A percentile compares a stretch with the other conserved stretches of the same genome.
Conservation (phyloP, 352 stramenopile genomes). For the Globisporangium ultimum region DNA sequence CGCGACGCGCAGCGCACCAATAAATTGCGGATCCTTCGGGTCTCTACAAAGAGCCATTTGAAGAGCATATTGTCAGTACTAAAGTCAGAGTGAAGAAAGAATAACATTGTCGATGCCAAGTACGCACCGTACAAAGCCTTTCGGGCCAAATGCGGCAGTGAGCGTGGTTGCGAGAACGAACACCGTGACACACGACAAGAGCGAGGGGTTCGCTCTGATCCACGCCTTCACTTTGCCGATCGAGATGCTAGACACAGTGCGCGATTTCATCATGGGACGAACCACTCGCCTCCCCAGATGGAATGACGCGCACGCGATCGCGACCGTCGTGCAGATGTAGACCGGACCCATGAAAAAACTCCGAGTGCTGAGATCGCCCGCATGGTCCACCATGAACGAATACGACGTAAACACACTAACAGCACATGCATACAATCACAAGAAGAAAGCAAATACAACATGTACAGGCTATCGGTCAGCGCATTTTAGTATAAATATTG, state of each 20-base stretch:
- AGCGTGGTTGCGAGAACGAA: constrained; percentile 45
- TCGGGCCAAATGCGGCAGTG: constrained; percentile 38
- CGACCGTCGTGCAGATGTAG: constrained; percentile 59
- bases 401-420: constrained; percentile 84
- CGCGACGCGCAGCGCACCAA: constrained; percentile 52
- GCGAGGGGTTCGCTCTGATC: constrained; percentile 26
- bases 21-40: constrained; percentile 76
- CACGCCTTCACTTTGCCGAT: constrained; percentile 13
- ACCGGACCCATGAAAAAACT: constrained; percentile 39
- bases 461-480: background rate
- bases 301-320: constrained; percentile 54
- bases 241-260: constrained; percentile 10
- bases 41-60: constrained; percentile 29
- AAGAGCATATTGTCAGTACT: background rate
- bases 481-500: background rate
- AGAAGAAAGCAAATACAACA: no score
- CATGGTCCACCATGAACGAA: constrained; percentile 86
- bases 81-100: background rate
- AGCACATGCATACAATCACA: background rate
- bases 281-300: constrained; percentile 39
- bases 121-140: constrained; percentile 61
- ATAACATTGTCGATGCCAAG: background rate
- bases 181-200: constrained; percentile 22
- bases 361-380: constrained; percentile 55
- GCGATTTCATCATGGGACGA: constrained; percentile 9